Evolutionary conservation across 345 rosid species (phyloP), one percentile per base, ranked within the genome.

Genomic region (Sisymbrium altissimum): DNA sequence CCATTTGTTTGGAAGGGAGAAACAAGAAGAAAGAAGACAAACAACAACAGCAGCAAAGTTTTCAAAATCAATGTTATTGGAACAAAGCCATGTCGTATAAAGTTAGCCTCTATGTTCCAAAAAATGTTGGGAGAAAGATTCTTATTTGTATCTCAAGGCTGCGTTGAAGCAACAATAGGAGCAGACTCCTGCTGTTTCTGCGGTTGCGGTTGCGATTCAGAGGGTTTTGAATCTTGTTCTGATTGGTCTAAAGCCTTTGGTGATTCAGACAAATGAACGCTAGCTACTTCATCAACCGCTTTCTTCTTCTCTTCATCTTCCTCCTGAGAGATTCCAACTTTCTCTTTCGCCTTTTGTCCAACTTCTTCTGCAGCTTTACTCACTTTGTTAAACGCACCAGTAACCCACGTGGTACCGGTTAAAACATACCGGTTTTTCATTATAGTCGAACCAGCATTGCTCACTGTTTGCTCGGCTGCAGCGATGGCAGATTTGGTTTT

Each of bases 341-440:
- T 94, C 69, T 94, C 97, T 71, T 87, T 89, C 1, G 96, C 83
- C 87, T 83, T 88, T 82, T 94, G 93, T 38, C 97, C 93, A 7
- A 91, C 93, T 21, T 94, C 96, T n/a, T 92, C 95, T 1, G 97
- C 98, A 30, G 95, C 95, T 87, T 89, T 88, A 4, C 82, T 86
- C 5, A 89, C 98, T 83, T 78, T 89, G 65, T 43, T 88, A 77
- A 86, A 89, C 18, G 98, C 88, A 21, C 95, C 97, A 0, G 95
- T 64, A 29, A 89, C 92, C 96, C 96, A 94, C 0, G 95, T 59
- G 0, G 90, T 79, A 21, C 96, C 83, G 0, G 95, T 83, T 50
- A 87, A 79, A 3, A 88, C 89, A 75, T 87, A 88, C 52, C 87
- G 87, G n/a, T n/a, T n/a, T n/a, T n/a, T n/a, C n/a, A n/a, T n/a